phyloP scores from a whole-genome alignment of 2,329 filamentous ascomycete species.

The Diaporthe sp. region DNA sequence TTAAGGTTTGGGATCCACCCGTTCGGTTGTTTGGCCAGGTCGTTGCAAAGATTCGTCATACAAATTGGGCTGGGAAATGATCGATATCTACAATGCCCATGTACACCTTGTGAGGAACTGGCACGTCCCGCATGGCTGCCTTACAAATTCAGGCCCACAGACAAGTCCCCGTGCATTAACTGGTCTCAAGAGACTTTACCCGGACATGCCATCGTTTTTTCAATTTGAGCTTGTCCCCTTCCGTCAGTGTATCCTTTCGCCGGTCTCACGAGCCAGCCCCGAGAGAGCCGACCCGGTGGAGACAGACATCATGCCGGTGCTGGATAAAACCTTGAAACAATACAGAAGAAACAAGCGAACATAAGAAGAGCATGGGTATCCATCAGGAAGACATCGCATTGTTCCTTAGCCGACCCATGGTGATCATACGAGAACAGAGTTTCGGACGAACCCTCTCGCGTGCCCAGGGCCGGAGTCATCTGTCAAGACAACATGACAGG shows the following conservation, averaged over 20 bases:
- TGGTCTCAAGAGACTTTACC: slow-evolving; percentile 2
- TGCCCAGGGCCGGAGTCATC: not conserved
- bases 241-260: not conserved
- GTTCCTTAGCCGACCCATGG: slow-evolving; percentile 16
- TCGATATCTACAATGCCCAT: not conserved
- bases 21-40: not conserved
- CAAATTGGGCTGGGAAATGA: not conserved
- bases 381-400: not conserved
- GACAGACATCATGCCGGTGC: not conserved
- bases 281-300: not conserved
- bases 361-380: not conserved
- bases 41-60: not conserved
- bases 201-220: slow-evolving; percentile 1
- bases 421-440: slow-evolving; percentile 29
- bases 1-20: not conserved
- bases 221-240: not conserved
- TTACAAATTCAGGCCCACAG: not conserved
- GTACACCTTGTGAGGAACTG: not conserved
- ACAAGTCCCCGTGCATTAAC: not conserved
- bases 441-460: slow-evolving; percentile 29
- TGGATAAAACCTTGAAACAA: slow-evolving; percentile 8
- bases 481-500: not conserved
- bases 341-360: slow-evolving; percentile 13
- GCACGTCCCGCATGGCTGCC: not conserved
- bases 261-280: not conserved